These are phyloP conservation scores for Aspergillus hiratsukae DNA, from an alignment of 2,329 filamentous ascomycete genomes.

Conservation along the genomic window DNA sequence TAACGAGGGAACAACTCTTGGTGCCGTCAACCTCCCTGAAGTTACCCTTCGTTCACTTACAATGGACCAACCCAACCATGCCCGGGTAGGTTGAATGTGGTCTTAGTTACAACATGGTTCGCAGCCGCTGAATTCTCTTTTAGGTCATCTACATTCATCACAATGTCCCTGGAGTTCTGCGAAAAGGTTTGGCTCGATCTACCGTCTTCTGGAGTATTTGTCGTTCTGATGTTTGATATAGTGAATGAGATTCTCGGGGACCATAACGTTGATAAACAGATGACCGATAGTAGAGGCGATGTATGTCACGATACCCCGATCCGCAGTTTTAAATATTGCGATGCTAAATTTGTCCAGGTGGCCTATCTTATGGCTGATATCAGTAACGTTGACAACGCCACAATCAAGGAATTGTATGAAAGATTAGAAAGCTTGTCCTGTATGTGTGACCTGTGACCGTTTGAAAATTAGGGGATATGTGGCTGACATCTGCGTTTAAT, in stretches of 20 bases:
- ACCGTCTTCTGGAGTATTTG: not conserved
- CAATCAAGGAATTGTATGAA: conserved; percentile 83
- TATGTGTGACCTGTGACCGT: conserved; percentile 47
- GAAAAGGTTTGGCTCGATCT: conserved; percentile 56
- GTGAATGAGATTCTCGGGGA: conserved; percentile 93
- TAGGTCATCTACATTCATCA: conserved; percentile 91
- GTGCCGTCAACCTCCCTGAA: conserved; percentile 96
- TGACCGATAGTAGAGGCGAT: conserved; percentile 90
- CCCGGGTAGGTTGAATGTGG: conserved; percentile 55
- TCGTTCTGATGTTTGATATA: conserved; percentile 27
- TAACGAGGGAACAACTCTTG: conserved; percentile 86
- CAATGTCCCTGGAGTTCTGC: conserved; percentile 91
- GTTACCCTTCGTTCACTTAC: conserved; percentile 85
- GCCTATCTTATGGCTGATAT: conserved; percentile 98
- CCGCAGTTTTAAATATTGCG: not conserved
- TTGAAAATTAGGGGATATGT: not conserved
- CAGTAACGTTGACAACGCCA: conserved; percentile 71
- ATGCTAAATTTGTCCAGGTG: conserved; percentile 47
- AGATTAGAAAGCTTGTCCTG: conserved; percentile 75
- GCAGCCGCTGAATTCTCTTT: not conserved
- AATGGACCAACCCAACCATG: conserved; percentile 81
- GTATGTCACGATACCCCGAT: conserved; percentile 42
- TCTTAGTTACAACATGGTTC: not conserved
- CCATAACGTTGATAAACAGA: conserved; percentile 99
- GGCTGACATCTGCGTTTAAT: conserved; percentile 9